Percentiles rank a stretch among this genome's conserved stretches.
Conservation (phyloP, 2,329 filamentous ascomycete genomes). For the Coniochaeta hoffmannii region DNA sequence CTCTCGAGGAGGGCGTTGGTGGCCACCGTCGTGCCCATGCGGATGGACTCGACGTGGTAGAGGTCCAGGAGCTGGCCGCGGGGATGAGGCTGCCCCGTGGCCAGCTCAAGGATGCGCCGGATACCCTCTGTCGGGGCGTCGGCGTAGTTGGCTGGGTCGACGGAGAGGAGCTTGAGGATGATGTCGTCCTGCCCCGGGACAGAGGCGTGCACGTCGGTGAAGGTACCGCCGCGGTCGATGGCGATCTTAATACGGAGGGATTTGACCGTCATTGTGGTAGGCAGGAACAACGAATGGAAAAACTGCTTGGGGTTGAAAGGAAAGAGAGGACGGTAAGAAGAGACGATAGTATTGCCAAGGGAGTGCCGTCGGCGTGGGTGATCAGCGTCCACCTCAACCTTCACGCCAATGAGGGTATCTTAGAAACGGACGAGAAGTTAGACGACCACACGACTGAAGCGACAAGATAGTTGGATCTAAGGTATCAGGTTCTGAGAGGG, state of each 20-base stretch:
- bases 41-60: conserved; percentile 33
- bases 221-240: conserved; percentile 27
- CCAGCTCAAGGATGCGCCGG: conserved; percentile 33
- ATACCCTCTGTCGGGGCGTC: conserved; percentile 72
- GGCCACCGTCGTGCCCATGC: conserved; percentile 76
- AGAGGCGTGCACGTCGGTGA: conserved; percentile 64
- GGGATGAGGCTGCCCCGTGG: conserved; percentile 20
- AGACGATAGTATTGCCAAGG: too few relatives aligned
- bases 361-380: too few relatives aligned
- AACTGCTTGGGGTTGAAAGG: too few relatives aligned
- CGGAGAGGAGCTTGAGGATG: conserved; percentile 65
- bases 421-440: neutral
- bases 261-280: neutral
- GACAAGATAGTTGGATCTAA: too few relatives aligned
- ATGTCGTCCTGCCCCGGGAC: conserved; percentile 59
- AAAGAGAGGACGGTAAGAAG: too few relatives aligned
- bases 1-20: conserved; percentile 71
- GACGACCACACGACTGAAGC: neutral
- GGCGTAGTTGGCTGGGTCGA: conserved; percentile 64
- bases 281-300: too few relatives aligned
- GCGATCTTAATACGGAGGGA: neutral
- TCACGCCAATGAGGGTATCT: neutral
- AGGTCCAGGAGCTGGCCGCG: conserved; percentile 17
- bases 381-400: neutral
- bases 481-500: neutral